phyloP scores from a whole-genome alignment of 345 rosid species.

The Atalantia buxifolia region DNA sequence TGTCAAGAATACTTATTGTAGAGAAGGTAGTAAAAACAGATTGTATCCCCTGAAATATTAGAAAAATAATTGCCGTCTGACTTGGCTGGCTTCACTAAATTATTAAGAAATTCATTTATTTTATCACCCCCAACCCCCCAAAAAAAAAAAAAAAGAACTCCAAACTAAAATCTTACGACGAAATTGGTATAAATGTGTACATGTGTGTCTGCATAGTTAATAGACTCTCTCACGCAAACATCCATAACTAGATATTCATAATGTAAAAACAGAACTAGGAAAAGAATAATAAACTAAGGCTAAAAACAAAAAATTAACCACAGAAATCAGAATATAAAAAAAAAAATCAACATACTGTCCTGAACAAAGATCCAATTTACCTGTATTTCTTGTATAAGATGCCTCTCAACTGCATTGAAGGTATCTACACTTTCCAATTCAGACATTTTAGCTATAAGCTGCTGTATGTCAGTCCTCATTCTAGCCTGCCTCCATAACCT shows the following conservation, averaged over 20 bases:
- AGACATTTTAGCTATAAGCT: constrained; percentile 61
- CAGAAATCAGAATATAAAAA: too few species aligned
- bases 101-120: not conserved
- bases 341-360: constrained; percentile 1
- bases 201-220: not conserved
- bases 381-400: constrained; percentile 65
- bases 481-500: constrained; percentile 89
- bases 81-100: not conserved
- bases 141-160: not conserved
- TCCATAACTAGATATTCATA: not conserved
- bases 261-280: not conserved
- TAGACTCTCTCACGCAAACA: not conserved
- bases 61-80: not conserved
- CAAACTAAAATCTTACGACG: not conserved
- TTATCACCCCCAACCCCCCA: not conserved
- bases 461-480: constrained; percentile 65
- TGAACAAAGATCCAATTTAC: constrained; percentile 31
- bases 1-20: not conserved
- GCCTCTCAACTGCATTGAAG: constrained; percentile 84
- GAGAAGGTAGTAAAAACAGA: not conserved
- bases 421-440: constrained; percentile 91
- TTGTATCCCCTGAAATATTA: not conserved
- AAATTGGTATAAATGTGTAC: not conserved
- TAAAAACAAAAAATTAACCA: not conserved
- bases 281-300: not conserved